Percentiles rank a stretch among this genome's conserved stretches.
Evolutionary conservation across 2,329 filamentous ascomycete genomes (phyloP).

Genomic region (Aspergillus sp.): DNA sequence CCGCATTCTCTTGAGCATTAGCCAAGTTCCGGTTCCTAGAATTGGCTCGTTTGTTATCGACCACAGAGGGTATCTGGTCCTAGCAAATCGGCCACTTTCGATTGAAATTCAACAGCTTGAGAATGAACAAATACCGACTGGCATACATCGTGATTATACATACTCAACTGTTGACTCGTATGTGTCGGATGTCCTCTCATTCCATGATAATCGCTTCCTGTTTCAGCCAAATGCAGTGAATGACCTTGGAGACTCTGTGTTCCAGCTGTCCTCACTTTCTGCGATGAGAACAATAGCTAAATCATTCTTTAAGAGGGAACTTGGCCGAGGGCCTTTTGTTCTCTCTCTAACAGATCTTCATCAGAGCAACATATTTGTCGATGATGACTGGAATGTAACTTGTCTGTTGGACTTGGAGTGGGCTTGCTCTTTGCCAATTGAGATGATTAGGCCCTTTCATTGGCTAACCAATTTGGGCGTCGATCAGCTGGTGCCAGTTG

Average conservation of each 20-base stretch:
- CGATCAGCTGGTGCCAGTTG: slow-evolving; percentile 16
- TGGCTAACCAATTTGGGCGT: slow-evolving; percentile 27
- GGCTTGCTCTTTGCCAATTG: slow-evolving; percentile 25
- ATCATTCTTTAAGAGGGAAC: slow-evolving; percentile 32
- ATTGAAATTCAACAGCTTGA: slow-evolving; percentile 15
- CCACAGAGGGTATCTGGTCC: slow-evolving; percentile 23
- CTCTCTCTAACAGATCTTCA: slow-evolving; percentile 38
- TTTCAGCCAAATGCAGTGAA: slow-evolving; percentile 30
- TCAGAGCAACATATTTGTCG: slow-evolving; percentile 33
- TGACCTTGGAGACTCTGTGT: slow-evolving; percentile 14
- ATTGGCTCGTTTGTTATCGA: slow-evolving; percentile 40
- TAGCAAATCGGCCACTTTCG: slow-evolving; percentile 20
- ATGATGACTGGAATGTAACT: slow-evolving; percentile 28
- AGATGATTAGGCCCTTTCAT: slow-evolving; percentile 27
- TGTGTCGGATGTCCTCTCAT: background rate
- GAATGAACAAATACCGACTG: slow-evolving; percentile 9
- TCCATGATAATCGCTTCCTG: slow-evolving; percentile 10
- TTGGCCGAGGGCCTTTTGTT: slow-evolving; percentile 39
- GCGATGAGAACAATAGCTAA: slow-evolving; percentile 30
- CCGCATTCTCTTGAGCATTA: slow-evolving; percentile 21
- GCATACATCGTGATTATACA: background rate
- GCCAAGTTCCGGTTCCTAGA: slow-evolving; percentile 28
- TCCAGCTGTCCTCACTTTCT: slow-evolving; percentile 26
- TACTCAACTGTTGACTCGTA: slow-evolving; percentile 8
- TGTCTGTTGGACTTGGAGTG: slow-evolving; percentile 29